Base-by-base conservation (phyloP, 139 green algal genomes). In the Zygnema circumcarinatum region DNA sequence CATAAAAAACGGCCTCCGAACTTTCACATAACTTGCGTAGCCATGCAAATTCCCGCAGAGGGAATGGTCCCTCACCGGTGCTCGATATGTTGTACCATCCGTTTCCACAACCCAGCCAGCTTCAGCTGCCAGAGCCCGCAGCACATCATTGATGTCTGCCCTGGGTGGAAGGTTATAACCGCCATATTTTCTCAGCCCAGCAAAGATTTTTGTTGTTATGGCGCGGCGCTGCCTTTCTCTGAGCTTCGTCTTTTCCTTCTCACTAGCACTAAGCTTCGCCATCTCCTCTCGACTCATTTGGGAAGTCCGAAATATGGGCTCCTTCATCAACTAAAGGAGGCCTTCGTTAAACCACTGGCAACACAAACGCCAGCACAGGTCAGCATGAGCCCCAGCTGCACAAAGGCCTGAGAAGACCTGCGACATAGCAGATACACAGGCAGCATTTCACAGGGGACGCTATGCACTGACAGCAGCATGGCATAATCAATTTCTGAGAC, bases 241-340 rank as follows among this genome's bases (percentile, higher is more conserved):
- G 56, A 88, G 38, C 72, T 88, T 88, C 69, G 83, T 88, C 73
- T 88, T 88, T 38, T 88, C 83, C 83, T 84, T 88, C 83, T 88
- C 83, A 52, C 69, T 83, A n/a, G 76, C 83, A 39, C 29, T 76
- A 38, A 84, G 83, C 72, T 52, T 74, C 36, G 69, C 38, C 38
- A 84, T 69, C 35, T 86, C 80, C 36, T 83, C 75, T 7, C 36
- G 35, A 39, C 35, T 78, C 69, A 78, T 78, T 41, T 7, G 16
- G 7, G 69, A 16, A 25, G 7, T 62, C 47, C 47, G 7, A 16
- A 62, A 62, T 62, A 62, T 62, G 7, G 47, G 47, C 47, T 62
- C 47, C 47, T 16, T 62, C 47, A 62, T 62, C 47, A 7, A 62
- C 47, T 62, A 62, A 7, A 62, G 16, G 47, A 16, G 7, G 47